Evolutionary conservation across 1,284 basidiomycete genomes (phyloP).

Genomic region (Pholiota adiposa): DNA sequence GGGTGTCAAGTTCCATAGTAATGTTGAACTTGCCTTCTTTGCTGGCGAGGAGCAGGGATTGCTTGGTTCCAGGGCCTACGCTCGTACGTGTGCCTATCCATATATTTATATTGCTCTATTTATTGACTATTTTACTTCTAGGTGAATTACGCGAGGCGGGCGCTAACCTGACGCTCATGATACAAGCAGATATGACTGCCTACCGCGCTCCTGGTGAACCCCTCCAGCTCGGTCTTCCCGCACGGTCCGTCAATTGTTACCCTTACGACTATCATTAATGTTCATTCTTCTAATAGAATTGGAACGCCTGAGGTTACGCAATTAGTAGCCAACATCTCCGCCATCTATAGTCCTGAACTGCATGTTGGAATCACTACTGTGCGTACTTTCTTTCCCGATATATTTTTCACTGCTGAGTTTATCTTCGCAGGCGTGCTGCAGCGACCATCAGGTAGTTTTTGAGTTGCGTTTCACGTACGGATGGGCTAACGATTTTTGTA

Average conservation of each 20-base stretch:
- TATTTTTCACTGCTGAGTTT: not conserved
- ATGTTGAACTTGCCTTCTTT: conserved; percentile 72
- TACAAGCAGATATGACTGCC: conserved; percentile 90
- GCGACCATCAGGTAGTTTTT: conserved; percentile 73
- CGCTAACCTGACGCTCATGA: conserved; percentile 77
- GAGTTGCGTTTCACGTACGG: not conserved
- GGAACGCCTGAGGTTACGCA: conserved; percentile 77
- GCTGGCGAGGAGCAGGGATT: conserved; percentile 78
- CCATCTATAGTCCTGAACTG: conserved; percentile 82
- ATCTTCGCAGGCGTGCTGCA: conserved; percentile 72
- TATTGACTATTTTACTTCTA: conserved; percentile 27
- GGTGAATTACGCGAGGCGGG: conserved; percentile 57
- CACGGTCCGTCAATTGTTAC: conserved; percentile 43
- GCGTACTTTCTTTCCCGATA: conserved; percentile 23
- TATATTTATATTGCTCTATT: not conserved
- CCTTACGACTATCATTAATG: not conserved
- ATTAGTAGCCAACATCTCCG: conserved; percentile 74
- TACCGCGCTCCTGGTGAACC: conserved; percentile 79
- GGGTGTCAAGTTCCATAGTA: conserved; percentile 65
- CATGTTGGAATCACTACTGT: conserved; percentile 75
- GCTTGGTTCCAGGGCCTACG: conserved; percentile 67
- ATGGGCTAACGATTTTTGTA: conserved; percentile 29
- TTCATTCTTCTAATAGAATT: conserved; percentile 51
- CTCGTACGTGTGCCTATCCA: conserved; percentile 54
- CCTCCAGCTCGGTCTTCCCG: conserved; percentile 77